These are phyloP conservation scores for Cyberlindnera suaveolens DNA, from an alignment of 805 yeast genomes.

Conservation along the genomic window DNA sequence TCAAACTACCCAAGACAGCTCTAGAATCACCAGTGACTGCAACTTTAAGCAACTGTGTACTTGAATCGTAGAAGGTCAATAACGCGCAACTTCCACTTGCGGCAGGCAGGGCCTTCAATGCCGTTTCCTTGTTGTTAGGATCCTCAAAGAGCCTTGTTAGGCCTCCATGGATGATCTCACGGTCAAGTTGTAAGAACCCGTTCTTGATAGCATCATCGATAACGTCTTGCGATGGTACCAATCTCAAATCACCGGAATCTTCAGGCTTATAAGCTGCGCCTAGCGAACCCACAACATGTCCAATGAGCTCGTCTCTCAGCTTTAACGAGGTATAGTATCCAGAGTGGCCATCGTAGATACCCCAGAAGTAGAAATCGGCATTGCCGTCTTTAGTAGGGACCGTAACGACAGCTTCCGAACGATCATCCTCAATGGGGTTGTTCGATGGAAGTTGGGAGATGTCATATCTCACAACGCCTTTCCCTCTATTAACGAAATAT, in stretches of 20 bases:
- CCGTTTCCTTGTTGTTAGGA: slow-evolving; percentile 52
- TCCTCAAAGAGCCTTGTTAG: slow-evolving; percentile 62
- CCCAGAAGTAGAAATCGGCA: slow-evolving; percentile 91
- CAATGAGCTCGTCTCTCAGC: slow-evolving; percentile 71
- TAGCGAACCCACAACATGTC: slow-evolving; percentile 70
- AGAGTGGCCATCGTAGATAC: slow-evolving; percentile 94
- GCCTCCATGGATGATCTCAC: slow-evolving; percentile 75
- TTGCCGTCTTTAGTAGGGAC: slow-evolving; percentile 45
- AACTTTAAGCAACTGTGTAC: slow-evolving; percentile 63
- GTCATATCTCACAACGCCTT: slow-evolving; percentile 86
- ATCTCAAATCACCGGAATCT: slow-evolving; percentile 39
- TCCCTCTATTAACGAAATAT: slow-evolving; percentile 71
- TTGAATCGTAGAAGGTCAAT: slow-evolving; percentile 79
- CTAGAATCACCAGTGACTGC: slow-evolving; percentile 97
- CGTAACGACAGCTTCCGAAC: slow-evolving; percentile 75
- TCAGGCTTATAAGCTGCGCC: slow-evolving; percentile 57
- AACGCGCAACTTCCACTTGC: slow-evolving; percentile 93
- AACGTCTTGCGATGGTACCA: slow-evolving; percentile 59
- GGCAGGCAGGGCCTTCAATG: slow-evolving; percentile 77
- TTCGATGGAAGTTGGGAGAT: slow-evolving; percentile 86
- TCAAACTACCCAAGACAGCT: slow-evolving; percentile 74
- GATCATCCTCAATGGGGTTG: slow-evolving; percentile 91
- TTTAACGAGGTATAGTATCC: slow-evolving; percentile 93
- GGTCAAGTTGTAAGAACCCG: slow-evolving; percentile 80
- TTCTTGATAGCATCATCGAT: slow-evolving; percentile 75